Base-by-base conservation (phyloP, 1,284 basidiomycete genomes). In the Apiotrichum mycotoxinovorans region DNA sequence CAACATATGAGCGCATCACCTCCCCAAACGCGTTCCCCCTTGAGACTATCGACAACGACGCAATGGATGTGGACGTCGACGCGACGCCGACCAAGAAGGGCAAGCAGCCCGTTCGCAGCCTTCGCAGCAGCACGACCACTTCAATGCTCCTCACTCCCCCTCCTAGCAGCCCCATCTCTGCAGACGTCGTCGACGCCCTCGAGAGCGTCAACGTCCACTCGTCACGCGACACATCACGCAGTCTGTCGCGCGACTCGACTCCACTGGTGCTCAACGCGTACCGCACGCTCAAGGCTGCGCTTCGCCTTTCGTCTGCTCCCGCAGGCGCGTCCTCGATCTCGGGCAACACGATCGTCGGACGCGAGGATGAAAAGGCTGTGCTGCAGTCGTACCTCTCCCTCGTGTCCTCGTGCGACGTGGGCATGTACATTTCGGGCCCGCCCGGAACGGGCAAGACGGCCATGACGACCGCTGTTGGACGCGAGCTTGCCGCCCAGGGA, bases 361-460 rank as follows among this genome's bases (percentile, higher is more conserved):
- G 75, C 43, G 70, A 73, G 15, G 66, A 69, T 41, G 76, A 78
- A 57, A 74, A 75, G 54, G 57, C 60, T 7, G 46, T 62, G 17
- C 50, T 78, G 7, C 52, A 62, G 33, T 47, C 59, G 14, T 78
- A 76, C 56, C 60, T 78, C n/a, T 54, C 65, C 1, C 55, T 60
- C 22, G 56, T 61, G 12, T 62, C 61, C 18, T 54, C 59, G 0
- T 43, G 48, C 30, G 69, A 71, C 45, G 69, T 70, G 9, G 71
- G 69, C 12, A 66, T 74, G 66, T 79, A 79, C 57, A 65, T 79
- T 17, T 76, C 76, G 15, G 77, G 77, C 2, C 74, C 75, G 3
- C 77, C 77, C 4, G 77, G 77, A 20, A 79, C 77, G 0, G 77
- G 77, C 52, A 79, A 79, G 68, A 79, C 77, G 22, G 77, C 76